phyloP scores from a whole-genome alignment of 1,284 basidiomycete species.

The Neolentinus lepideus region DNA sequence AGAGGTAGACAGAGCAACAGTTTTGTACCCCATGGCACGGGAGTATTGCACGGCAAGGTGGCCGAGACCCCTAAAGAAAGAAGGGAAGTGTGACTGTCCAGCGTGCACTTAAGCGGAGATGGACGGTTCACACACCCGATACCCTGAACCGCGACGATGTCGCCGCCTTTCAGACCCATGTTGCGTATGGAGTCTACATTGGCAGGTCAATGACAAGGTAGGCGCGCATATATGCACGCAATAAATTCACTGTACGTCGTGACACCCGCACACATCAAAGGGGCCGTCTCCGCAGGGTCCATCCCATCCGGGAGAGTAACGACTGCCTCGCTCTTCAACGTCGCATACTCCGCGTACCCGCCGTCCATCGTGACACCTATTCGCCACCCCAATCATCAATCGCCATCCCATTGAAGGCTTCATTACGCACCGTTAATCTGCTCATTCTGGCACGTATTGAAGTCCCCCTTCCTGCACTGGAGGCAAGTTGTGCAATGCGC shows the following conservation, averaged over 20 bases:
- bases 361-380: conserved; percentile 10
- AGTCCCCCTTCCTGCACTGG: conserved; percentile 8
- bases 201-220: neutral
- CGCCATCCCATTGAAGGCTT: neutral
- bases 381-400: neutral
- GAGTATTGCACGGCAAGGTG: conserved; percentile 25
- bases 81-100: neutral
- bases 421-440: conserved; percentile 5
- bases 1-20: conserved; percentile 12
- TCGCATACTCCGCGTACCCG: conserved; percentile 17
- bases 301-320: conserved; percentile 3
- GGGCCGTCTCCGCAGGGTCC: conserved; percentile 8
- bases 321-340: conserved; percentile 5
- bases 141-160: conserved; percentile 14
- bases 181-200: conserved; percentile 16
- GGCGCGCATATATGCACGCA: neutral
- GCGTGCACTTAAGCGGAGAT: neutral
- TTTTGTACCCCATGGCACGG: conserved; percentile 18
- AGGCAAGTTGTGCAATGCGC: conserved; percentile 5
- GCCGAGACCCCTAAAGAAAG: conserved; percentile 18
- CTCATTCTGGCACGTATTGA: conserved; percentile 5
- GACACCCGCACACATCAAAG: conserved; percentile 9
- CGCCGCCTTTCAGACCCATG: conserved; percentile 11
- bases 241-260: conserved; percentile 17
- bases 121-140: conserved; percentile 8